Evolutionary conservation across 192 early-diverging fungal genomes (phyloP).

Genomic region (Entomortierella lignicola): DNA sequence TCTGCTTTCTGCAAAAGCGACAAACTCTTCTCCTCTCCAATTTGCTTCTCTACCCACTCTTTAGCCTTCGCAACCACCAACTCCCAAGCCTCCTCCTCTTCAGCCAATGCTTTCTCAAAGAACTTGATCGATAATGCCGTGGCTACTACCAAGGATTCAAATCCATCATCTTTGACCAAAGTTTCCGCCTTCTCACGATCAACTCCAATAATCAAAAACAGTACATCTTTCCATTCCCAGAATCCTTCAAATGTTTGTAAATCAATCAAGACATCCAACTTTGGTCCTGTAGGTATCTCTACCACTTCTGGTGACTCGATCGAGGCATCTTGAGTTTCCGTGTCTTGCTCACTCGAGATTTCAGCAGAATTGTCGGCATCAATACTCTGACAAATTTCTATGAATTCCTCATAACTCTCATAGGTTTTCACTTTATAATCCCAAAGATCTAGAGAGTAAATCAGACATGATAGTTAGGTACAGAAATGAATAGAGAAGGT

Average conservation of each 20-base stretch:
- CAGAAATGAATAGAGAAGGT: too few relatives aligned
- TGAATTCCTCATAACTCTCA: slow-evolving; percentile 26
- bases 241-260: slow-evolving; percentile 26
- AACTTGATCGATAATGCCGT: slow-evolving; percentile 17
- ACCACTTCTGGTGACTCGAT: neutral
- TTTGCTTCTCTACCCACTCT: slow-evolving; percentile 15
- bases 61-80: slow-evolving; percentile 21
- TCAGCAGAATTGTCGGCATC: slow-evolving; percentile 11
- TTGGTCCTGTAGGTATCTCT: neutral
- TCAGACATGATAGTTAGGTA: neutral
- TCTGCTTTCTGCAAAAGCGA: neutral
- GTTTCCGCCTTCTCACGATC: neutral
- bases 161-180: neutral
- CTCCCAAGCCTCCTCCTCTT: slow-evolving; percentile 19
- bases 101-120: slow-evolving; percentile 24
- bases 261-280: neutral
- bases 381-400: slow-evolving; percentile 25
- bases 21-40: neutral
- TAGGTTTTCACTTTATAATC: slow-evolving; percentile 26
- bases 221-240: slow-evolving; percentile 4
- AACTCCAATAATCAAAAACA: neutral
- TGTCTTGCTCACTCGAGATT: neutral
- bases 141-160: neutral
- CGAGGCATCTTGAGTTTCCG: neutral
- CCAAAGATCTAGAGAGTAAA: too few relatives aligned